Conservation (phyloP, 768 basidiomycete genomes). For the Hygrocybe punicea region DNA sequence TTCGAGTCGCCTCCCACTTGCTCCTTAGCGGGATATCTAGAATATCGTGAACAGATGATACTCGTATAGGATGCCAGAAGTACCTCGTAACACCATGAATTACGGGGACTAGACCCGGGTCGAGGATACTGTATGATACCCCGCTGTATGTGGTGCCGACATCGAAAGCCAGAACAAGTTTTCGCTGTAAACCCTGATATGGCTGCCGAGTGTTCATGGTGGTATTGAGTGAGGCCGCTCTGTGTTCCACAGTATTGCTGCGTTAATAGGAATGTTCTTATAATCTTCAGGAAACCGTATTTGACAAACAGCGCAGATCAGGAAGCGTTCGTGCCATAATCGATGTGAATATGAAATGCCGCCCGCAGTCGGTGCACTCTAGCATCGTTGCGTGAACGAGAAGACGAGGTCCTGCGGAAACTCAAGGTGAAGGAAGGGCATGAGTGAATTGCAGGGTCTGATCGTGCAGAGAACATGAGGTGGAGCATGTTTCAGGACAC, state of each 20-base stretch:
- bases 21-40: constrained; percentile 49
- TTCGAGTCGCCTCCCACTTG: constrained; percentile 44
- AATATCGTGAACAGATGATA: not conserved
- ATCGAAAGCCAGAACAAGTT: constrained; percentile 44
- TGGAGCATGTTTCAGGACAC: not conserved
- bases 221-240: too few relatives aligned
- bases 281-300: not conserved
- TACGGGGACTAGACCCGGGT: constrained; percentile 32
- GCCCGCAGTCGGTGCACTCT: too few relatives aligned
- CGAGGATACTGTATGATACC: constrained; percentile 38
- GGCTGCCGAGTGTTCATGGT: constrained; percentile 35
- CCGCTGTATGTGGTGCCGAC: constrained; percentile 46
- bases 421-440: not conserved
- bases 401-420: too few relatives aligned
- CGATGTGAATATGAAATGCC: too few relatives aligned
- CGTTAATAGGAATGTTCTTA: not conserved
- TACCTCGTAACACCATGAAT: constrained; percentile 43
- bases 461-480: not conserved
- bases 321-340: too few relatives aligned
- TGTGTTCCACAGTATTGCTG: not conserved
- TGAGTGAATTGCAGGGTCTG: not conserved
- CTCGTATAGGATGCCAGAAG: not conserved
- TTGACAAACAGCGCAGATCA: not conserved
- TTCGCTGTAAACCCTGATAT: constrained; percentile 38
- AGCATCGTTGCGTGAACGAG: too few relatives aligned